A percentile compares a stretch with the other conserved stretches of the same genome.
These are phyloP conservation scores for Candida lessepsii DNA, from an alignment of 805 yeast species.

Conservation along the genomic window DNA sequence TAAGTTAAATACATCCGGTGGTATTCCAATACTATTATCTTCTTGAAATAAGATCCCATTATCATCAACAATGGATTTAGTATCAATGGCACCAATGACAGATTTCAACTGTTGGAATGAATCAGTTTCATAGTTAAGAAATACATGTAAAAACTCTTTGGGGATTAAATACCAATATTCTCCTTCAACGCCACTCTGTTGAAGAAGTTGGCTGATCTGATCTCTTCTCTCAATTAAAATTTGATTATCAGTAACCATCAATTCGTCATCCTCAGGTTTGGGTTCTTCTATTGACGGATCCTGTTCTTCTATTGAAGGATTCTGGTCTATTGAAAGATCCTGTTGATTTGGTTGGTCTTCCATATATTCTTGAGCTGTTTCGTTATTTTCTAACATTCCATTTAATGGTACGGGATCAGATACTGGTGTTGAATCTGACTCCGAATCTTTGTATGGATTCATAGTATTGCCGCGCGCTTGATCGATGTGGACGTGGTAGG, in stretches of 20 bases:
- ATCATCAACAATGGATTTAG: slow-evolving; percentile 42
- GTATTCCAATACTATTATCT: slow-evolving; percentile 25
- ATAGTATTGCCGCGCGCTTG: too few species aligned
- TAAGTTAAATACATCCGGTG: slow-evolving; percentile 44
- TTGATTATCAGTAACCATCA: too few species aligned
- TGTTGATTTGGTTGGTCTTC: too few species aligned
- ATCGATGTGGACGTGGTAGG: too few species aligned
- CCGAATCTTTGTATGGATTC: too few species aligned
- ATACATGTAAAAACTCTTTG: slow-evolving; percentile 40
- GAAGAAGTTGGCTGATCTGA: slow-evolving; percentile 1
- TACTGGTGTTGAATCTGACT: too few species aligned
- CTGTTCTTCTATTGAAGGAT: too few species aligned
- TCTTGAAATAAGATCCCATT: slow-evolving; percentile 41
- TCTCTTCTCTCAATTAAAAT: not conserved
- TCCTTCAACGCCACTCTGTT: slow-evolving; percentile 39
- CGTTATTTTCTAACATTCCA: too few species aligned
- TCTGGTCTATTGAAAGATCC: too few species aligned
- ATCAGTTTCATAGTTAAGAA: slow-evolving; percentile 32
- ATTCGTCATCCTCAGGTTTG: not conserved
- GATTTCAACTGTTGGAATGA: slow-evolving; percentile 26
- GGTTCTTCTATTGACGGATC: too few species aligned
- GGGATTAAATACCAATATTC: slow-evolving; percentile 50
- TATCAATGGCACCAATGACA: slow-evolving; percentile 48
- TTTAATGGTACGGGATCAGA: too few species aligned
- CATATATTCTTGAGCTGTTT: too few species aligned